Evolutionary conservation across 208 protist genomes (phyloP), one percentile per base, ranked within the genome.

Genomic region (Herpetomonas tarakana): DNA sequence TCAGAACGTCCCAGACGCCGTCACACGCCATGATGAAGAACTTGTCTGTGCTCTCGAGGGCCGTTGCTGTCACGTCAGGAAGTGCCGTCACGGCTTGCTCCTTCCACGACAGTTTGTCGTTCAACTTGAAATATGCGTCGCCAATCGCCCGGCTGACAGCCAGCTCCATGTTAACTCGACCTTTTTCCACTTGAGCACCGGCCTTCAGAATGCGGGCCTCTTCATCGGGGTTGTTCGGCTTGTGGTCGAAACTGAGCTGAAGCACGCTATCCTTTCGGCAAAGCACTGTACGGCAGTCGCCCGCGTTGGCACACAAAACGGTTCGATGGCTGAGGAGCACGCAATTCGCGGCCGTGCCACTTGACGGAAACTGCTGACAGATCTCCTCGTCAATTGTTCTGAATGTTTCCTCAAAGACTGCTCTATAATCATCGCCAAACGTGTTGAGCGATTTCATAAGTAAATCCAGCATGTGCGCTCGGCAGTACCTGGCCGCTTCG

Each of bases 1-100:
- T 79, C 0, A 98, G 67, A 6, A 97, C 92, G 68, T 98, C 95
- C 92, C 93, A 98, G 35, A 98, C 83, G 35, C 95, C 95, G 68
- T 98, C 95, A 52, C 95, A 97, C 0, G 77, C 95, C 12, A 97
- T 65, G 39, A 98, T 73, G 55, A 97, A 78, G 71, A 98, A 97
- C 53, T 91, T 75, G 54, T 96, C 86, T 9, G 81, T 71, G 16
- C 50, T 54, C 9, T 29, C 54, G 16, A 65, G 65, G 22, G 68
- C 65, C 11, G 72, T 71, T 16, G 64, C 54, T 29, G 46, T 77
- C 2, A 93, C 76, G 44, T 96, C 88, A 16, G 91, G 91, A 30
- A 78, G 71, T 1, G 86, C 83, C n/a, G 84, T 94, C 19, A 97
- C 83, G 11, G 80, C 76, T 55, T 92, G 84, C 39, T 91, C 68